These are phyloP conservation scores for Colletotrichum melonis DNA, from an alignment of 2,329 filamentous ascomycete species.

Conservation along the genomic window DNA sequence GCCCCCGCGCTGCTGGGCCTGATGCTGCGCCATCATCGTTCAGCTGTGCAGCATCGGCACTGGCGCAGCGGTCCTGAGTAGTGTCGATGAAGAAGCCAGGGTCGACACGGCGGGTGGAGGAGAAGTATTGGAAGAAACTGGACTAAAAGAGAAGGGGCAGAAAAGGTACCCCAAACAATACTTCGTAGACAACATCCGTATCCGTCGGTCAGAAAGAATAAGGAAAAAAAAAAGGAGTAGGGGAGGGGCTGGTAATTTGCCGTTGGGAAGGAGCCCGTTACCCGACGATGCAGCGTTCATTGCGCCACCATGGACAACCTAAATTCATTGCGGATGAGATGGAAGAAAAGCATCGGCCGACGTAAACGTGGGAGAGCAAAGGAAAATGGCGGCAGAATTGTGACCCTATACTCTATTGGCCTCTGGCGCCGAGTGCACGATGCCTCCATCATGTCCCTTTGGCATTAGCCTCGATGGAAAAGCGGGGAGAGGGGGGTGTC, in stretches of 20 bases:
- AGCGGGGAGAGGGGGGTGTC: not conserved
- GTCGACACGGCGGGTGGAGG: not conserved
- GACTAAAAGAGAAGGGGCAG: not conserved
- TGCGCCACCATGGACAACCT: not conserved
- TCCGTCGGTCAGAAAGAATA: not conserved
- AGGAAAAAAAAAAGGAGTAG: not conserved
- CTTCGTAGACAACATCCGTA: not conserved
- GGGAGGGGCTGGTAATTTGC: not conserved
- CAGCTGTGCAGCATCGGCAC: not conserved
- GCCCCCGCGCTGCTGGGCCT: not conserved
- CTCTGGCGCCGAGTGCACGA: not conserved
- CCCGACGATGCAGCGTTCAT: not conserved
- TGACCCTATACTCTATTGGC: conserved; percentile 3
- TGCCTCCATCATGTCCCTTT: not conserved
- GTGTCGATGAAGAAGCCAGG: not conserved
- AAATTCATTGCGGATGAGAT: not conserved
- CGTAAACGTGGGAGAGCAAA: not conserved
- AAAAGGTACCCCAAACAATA: not conserved
- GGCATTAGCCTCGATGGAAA: not conserved
- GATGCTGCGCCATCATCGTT: not conserved
- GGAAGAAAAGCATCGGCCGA: not conserved
- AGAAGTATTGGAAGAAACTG: not conserved
- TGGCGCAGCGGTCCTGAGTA: not conserved
- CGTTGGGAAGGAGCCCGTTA: not conserved
- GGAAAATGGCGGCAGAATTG: not conserved